Evolutionary conservation across 208 protist genomes (phyloP), one percentile per base, ranked within the genome.

Genomic region (Leishmania tarentolae): DNA sequence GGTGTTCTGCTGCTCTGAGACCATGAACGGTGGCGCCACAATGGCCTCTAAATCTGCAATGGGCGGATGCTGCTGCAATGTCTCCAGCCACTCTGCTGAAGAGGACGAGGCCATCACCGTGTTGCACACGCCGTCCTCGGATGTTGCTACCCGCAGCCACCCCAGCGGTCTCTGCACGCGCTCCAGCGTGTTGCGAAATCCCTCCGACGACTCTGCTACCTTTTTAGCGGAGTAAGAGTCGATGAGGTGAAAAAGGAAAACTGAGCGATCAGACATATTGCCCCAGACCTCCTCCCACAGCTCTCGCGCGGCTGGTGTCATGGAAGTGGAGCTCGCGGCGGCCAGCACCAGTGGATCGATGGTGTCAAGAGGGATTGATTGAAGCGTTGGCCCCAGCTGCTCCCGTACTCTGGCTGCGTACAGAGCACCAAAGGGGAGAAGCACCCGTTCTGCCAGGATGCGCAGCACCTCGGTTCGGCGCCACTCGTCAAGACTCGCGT

Each of bases 281-380:
- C 82, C 82, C 82, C 82, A 86, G 50, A 66, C 77, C 56, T 82
- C 21, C 63, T 76, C 46, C 82, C 77, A 82, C 78, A 86, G 56
- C 78, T 86, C 40, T n/a, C 31, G 76, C 42, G 81, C 57, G 40
- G 59, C 59, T 0, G 57, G 19, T 11, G 24, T 66, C 24, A 56
- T 19, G 57, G 57, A 40, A 50, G 61, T 56, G 9, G 75, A 79
- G 61, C 42, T 79, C 37, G 28, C 46, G 31, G 69, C 76, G 28
- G 76, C 59, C 7, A 72, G 57, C 76, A 77, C 70, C 6, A 84
- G 56, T 2, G 70, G 40, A 50, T 78, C 81, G 69, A 84, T 76
- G 21, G n/a, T 13, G 47, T 50, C 37, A 70, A 73, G 57, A 15
- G 70, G 44, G 59, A 42, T 59, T 35, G 47, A 47, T 6, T 79